Evolutionary conservation across 2,329 filamentous ascomycete genomes (phyloP), one percentile per base, ranked within the genome.

Genomic region (Nakataea oryzae): DNA sequence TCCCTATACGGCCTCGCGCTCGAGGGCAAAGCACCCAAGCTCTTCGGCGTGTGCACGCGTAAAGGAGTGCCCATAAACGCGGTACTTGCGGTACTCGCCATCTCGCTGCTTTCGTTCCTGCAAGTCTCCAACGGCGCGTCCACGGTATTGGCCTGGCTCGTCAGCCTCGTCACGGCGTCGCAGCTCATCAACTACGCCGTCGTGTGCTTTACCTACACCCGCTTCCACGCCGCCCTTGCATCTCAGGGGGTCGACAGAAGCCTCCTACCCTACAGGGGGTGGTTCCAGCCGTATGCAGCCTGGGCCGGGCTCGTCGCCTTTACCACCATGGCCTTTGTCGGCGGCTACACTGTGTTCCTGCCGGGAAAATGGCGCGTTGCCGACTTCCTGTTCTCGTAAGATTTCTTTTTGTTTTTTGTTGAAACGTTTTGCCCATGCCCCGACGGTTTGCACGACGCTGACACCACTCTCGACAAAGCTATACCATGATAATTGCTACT

Each of bases 251-350:
- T 71, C 57, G 71, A 73, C n/a, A 69, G 78, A 13, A 67, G 72
- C 2, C 62, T 57, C 1, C 74, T 85, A 17, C 79, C 81, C 29
- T 86, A 83, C 68, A 72, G 73, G 47, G 79, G 79, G 0, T 75
- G 77, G 14, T 69, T 79, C 30, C 78, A 81, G 62, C 83, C 84
- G 0, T 85, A 78, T 64, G 74, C 75, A 11, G 75, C 81, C 0
- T 84, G 77, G 68, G 74, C 81, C 54, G 78, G 75, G 0, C 71
- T 85, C 0, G 61, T 75, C 6, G 77, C 81, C 21, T 70, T 72
- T 24, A 66, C 79, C 7, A 74, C 83, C 56, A 78, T 84, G 60
- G 65, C 85, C 28, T 83, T 85, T 62, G 79, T 85, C 57, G 82
- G 84, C 21, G 85, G 83, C 62, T 77, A 83, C 63, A 73, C 78